Conservation (phyloP, 352 stramenopile species). For the Phytophthora boehmeriae region DNA sequence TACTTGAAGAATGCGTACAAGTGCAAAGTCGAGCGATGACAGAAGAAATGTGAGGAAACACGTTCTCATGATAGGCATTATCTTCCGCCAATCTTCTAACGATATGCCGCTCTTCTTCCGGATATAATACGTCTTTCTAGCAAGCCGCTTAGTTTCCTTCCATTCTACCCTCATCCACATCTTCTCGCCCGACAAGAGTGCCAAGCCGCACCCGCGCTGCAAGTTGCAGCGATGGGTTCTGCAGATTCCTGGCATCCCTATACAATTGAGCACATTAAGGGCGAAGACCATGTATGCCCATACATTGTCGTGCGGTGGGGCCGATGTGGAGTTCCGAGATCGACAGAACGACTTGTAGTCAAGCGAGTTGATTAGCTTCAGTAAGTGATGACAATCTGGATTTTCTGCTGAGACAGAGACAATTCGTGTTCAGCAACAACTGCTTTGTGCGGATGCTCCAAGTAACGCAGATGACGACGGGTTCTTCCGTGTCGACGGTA, state of each 20-base stretch:
- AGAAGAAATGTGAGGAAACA: too few relatives aligned
- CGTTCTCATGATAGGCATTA: too few relatives aligned
- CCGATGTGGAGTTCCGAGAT: neutral
- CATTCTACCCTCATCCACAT: slow-evolving; percentile 27
- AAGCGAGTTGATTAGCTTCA: neutral
- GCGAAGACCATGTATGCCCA: slow-evolving; percentile 5
- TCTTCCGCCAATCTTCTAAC: too few relatives aligned
- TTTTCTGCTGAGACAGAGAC: neutral
- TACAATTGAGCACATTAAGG: slow-evolving; percentile 23
- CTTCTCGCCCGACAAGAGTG: slow-evolving; percentile 11
- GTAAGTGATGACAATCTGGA: too few relatives aligned
- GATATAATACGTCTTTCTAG: too few relatives aligned
- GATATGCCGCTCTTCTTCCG: too few relatives aligned
- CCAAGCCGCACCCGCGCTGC: slow-evolving; percentile 13
- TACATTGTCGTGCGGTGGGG: neutral
- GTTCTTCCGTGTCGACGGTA: neutral
- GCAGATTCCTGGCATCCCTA: slow-evolving; percentile 11
- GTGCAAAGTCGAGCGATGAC: too few relatives aligned
- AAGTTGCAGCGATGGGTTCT: slow-evolving; percentile 26
- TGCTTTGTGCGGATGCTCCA: neutral
- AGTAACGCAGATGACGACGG: neutral
- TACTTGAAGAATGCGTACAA: too few relatives aligned
- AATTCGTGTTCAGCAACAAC: neutral
- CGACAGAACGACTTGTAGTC: neutral
- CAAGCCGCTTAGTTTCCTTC: too few relatives aligned